Base-by-base conservation (phyloP, 371 early-diverging fungal genomes). In the Mortierella sp. region DNA sequence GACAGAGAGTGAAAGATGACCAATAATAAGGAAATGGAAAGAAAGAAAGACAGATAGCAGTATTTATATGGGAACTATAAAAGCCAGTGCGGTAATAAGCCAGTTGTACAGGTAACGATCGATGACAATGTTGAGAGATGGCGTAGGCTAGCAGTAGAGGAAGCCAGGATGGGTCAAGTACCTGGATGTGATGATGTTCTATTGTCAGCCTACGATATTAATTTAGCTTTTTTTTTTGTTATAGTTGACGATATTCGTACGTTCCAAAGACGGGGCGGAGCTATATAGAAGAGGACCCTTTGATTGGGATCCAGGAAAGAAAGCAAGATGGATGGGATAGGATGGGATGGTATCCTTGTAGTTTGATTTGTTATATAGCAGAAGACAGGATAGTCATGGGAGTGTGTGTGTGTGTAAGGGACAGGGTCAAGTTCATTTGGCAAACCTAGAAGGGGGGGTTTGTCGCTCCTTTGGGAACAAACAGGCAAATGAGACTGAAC, bases 401-500 rank as follows among this genome's bases (percentile, higher is more conserved):
- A 17, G 55, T 9, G 26, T 17, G 43, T 31, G 28, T 13, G 43
- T 32, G 22, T 34, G 1, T 0, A 29, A 15, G 3, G 13, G 45
- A 56, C n/a, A 53, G 51, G 55, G 61, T 26, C 60, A 22, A n/a
- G 28, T 17, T 57, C 37, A 32, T 55, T 57, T 22, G 58, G 45
- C 56, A 15, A 17, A 43, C 5, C 34, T 5, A 42, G 31, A 22
- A 13, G 64, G 4, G 53, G 34, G 23, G 23, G 15, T 2, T 10
- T 19, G 12, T 15, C 32, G n/a, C 19, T n/a, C 1, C 8, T 4
- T 10, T 42, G 32, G 64, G n/a, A 9, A 35, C 37, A 45, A 55
- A 37, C 26, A 19, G 55, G 60, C 72, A 65, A 70, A 59, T 42
- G 71, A 70, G 64, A 3, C 4, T 29, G 9, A n/a, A 15, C 17